Base-by-base conservation (phyloP, 257 asterid genomes). In the Dorcoceras hygrometricum region DNA sequence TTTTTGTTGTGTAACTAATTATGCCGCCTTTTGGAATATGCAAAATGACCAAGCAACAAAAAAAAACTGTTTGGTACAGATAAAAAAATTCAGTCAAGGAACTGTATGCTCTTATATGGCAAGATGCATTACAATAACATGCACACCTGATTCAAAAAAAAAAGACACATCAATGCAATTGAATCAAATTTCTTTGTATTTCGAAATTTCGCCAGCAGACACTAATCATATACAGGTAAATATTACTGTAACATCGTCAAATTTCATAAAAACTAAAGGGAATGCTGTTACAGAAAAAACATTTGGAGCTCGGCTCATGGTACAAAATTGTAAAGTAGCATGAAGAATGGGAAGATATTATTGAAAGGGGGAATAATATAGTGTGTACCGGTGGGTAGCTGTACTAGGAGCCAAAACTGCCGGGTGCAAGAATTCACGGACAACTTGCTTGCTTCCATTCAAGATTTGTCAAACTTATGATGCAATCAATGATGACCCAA, bases 401-500 rank as follows among this genome's bases (percentile, higher is more conserved):
- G 63, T 16, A 65, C 46, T 32, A 19, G 53, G 29, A 43, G 59
- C 8, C 29, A 43, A 24, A 46, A 46, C 51, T 23, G 2, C n/a
- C 22, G 6, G 50, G 16, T 6, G 50, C 46, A 23, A 51, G 28
- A n/a, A 60, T 51, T 59, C 63, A 43, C 19, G 62, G 58, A 65
- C 32, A 43, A 20, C 46, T 7, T 62, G 36, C 36, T 54, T 62
- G 10, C 53, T 62, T 54, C 29, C 31, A 51, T 54, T 20, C 36
- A 50, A 69, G 12, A 53, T 29, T 48, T 50, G 46, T 19, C 73
- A 71, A 58, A 65, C 2, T 72, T 70, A 73, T 22, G 80, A 74
- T 62, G 50, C 73, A 58, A 74, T 80, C 51, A 86, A 68, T 54
- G 95, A 80, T 0, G 90, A 79, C 11, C 96, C 95, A 0, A 91